Evolutionary conservation across 805 yeast genomes (phyloP).

Genomic region (Yamadazyma phyllophila): DNA sequence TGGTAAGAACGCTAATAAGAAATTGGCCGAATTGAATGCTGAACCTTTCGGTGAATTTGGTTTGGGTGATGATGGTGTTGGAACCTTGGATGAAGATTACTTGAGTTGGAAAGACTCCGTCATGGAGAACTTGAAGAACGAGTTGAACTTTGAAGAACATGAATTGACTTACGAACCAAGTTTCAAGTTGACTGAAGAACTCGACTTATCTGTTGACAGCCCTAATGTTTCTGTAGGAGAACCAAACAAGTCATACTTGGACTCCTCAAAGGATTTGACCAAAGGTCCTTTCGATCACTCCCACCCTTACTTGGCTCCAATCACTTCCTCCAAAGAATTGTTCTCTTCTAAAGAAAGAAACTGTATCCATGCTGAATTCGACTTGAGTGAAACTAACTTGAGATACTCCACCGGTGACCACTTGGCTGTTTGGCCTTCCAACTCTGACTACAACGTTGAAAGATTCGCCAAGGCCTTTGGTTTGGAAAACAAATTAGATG

Average conservation of each 20-base stretch:
- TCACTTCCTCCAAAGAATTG: slow-evolving; percentile 61
- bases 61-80: slow-evolving; percentile 93
- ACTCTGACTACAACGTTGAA: slow-evolving; percentile 71
- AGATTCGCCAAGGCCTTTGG: slow-evolving; percentile 64
- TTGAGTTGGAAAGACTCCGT: slow-evolving; percentile 86
- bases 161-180: slow-evolving; percentile 79
- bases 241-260: slow-evolving; percentile 54
- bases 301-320: slow-evolving; percentile 80
- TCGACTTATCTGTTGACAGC: slow-evolving; percentile 24
- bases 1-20: slow-evolving; percentile 58
- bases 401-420: slow-evolving; percentile 95
- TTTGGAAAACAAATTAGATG: slow-evolving; percentile 49
- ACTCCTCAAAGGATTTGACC: slow-evolving; percentile 31
- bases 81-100: slow-evolving; percentile 93
- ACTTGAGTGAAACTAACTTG: slow-evolving; percentile 68
- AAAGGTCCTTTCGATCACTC: slow-evolving; percentile 76
- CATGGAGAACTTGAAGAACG: slow-evolving; percentile 61
- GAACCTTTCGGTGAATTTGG: slow-evolving; percentile 73
- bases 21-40: slow-evolving; percentile 64
- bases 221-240: slow-evolving; percentile 65
- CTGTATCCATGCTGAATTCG: slow-evolving; percentile 90
- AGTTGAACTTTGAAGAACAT: slow-evolving; percentile 70
- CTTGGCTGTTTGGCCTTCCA: slow-evolving; percentile 91
- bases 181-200: slow-evolving; percentile 40
- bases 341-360: slow-evolving; percentile 64